Conservation (phyloP, 139 green algal species). For the Tetratostichococcus sp. region DNA sequence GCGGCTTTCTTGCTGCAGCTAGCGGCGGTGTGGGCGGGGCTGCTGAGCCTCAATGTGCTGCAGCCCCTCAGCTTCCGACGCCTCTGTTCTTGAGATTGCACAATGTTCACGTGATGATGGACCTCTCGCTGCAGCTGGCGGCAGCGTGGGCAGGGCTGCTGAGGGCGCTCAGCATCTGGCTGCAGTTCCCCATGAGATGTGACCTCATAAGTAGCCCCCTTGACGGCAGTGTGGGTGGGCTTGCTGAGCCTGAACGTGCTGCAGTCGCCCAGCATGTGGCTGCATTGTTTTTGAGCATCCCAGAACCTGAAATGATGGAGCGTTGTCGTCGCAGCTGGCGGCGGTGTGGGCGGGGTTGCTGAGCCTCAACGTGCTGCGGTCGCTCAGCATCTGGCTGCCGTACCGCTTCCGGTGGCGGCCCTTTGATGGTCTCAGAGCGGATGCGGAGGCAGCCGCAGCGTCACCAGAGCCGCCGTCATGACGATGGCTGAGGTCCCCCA, state of each 20-base stretch:
- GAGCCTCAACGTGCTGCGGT: conserved; percentile 57
- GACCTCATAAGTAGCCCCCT: conserved; percentile 32
- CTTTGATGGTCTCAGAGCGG: conserved; percentile 20
- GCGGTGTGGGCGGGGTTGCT: conserved; percentile 60
- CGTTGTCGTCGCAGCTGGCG: conserved; percentile 16
- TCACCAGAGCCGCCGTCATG: no score
- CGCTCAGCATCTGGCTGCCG: conserved; percentile 46
- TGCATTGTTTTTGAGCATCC: no score
- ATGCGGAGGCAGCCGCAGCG: no score
- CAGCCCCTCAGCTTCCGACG: no score
- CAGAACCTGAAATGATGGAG: background rate
- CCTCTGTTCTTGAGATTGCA: no score
- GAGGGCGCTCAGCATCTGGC: conserved; percentile 49
- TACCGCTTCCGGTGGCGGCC: conserved; percentile 17
- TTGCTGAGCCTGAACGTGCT: no score
- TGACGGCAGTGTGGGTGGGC: conserved; percentile 3
- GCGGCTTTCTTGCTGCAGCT: conserved; percentile 19
- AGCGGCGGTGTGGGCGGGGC: conserved; percentile 53
- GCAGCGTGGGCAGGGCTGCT: no score
- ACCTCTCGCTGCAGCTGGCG: no score
- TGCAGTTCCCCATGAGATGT: conserved; percentile 21
- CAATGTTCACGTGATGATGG: no score
- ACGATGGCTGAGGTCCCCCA: no score
- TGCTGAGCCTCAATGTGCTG: conserved; percentile 57
- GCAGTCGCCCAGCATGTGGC: no score